Conservation (phyloP, 371 early-diverging fungal species). For the Mucor irregularis region DNA sequence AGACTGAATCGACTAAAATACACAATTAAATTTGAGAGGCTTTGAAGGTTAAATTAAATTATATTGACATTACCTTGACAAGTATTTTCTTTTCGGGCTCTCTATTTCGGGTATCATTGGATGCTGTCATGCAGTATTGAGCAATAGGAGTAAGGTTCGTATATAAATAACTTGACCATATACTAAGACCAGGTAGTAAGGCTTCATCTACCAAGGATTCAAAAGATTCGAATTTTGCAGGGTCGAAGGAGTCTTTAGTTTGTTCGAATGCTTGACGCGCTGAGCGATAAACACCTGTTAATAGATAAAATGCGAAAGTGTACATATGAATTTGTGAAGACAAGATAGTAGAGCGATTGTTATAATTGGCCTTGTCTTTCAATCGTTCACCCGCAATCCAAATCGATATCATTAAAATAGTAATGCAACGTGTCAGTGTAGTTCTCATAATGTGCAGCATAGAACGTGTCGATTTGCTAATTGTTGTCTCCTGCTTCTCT, state of each 20-base stretch:
- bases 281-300: conserved; percentile 22
- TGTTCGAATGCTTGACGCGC: conserved; percentile 18
- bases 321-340: conserved; percentile 33
- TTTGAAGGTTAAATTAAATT: not conserved
- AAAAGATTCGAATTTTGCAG: conserved; percentile 13
- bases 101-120: conserved; percentile 18
- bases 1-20: conserved; percentile 33
- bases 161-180: conserved; percentile 42
- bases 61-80: conserved; percentile 20
- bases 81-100: conserved; percentile 26
- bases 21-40: not conserved
- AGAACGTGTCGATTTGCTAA: conserved; percentile 10
- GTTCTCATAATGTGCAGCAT: conserved; percentile 35
- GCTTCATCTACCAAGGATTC: conserved; percentile 26
- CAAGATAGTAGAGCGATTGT: conserved; percentile 27
- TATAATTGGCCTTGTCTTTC: conserved; percentile 31
- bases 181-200: conserved; percentile 37
- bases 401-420: conserved; percentile 40
- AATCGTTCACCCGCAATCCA: conserved; percentile 44
- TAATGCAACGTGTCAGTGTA: conserved; percentile 35
- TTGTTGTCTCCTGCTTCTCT: not conserved
- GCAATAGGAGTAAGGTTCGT: conserved; percentile 30
- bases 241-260: conserved; percentile 12
- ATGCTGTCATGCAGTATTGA: conserved; percentile 34
- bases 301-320: conserved; percentile 28